Conservation (phyloP, 2,329 filamentous ascomycete species). For the Chrysosporium queenslandicum region DNA sequence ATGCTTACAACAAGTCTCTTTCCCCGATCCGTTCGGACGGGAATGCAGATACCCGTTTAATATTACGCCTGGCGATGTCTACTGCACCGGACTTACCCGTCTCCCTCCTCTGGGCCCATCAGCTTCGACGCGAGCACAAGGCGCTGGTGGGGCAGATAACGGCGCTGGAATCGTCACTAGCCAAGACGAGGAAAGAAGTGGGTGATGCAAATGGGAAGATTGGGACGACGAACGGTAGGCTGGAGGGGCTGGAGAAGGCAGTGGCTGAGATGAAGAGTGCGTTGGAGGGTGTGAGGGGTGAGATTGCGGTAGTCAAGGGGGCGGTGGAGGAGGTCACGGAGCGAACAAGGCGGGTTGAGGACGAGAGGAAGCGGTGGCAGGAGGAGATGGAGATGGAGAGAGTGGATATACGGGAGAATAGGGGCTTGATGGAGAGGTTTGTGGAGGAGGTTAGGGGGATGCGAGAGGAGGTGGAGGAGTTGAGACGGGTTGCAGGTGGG, state of each 20-base stretch:
- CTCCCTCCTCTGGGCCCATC: constrained; percentile 32
- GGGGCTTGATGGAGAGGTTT: not conserved
- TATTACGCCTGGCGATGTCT: too few species aligned
- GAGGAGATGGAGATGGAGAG: not conserved
- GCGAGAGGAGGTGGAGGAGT: constrained; percentile 9
- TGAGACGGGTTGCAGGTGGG: constrained; percentile 7
- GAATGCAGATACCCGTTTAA: too few species aligned
- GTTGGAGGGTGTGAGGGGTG: not conserved
- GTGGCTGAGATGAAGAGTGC: constrained; percentile 4
- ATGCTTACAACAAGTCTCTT: too few species aligned
- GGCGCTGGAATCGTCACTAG: constrained; percentile 16
- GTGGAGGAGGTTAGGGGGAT: constrained; percentile 1
- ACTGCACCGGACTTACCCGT: constrained; percentile 2
- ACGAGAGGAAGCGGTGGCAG: constrained; percentile 1
- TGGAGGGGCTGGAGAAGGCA: constrained; percentile 1
- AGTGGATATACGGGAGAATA: not conserved
- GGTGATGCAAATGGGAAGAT: not conserved
- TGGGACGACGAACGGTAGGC: not conserved
- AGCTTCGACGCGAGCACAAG: constrained; percentile 31
- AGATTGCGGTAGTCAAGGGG: constrained; percentile 5
- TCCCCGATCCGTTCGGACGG: too few species aligned
- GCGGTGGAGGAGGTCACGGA: constrained; percentile 2
- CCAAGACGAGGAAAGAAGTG: not conserved
- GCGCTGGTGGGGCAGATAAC: constrained; percentile 24
- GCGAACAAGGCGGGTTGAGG: not conserved